Evolutionary conservation across 2,329 filamentous ascomycete species (phyloP), one percentile per base, ranked within the genome.

Genomic region (Fusarium foetens): DNA sequence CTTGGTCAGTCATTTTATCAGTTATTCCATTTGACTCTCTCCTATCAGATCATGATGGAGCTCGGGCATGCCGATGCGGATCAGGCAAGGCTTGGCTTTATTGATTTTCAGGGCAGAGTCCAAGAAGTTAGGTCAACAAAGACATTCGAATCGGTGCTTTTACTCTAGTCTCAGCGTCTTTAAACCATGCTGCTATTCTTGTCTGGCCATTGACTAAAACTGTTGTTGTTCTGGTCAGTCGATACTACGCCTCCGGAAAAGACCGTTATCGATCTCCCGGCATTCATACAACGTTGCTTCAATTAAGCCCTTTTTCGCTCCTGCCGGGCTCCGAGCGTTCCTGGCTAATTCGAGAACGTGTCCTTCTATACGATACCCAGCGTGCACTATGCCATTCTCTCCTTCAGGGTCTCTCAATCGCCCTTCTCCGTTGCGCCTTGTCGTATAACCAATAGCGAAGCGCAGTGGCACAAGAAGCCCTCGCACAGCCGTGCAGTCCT

Each of bases 11-110:
- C 39, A 35, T 58, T 46, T 54, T 43, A 52, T 48, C 48, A 66
- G 58, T 52, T 39, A n/a, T 53, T 55, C n/a, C 29, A 57, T 48
- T 42, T 27, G 48, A 45, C 16, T 17, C 23, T 45, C 35, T 39
- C 31, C 54, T 35, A 48, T 73, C 70, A 71, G 43, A 63, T 72
- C 66, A 72, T 72, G 35, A 58, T 61, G 45, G 16, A 41, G 27
- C 48, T 58, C 63, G 70, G 70, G 25, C 54, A 52, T 27, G 52
- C 70, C 70, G 70, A 61, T 60, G 49, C 68, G 52, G 52, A 58
- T 27, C 25, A 63, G 43, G 45, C 35, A 23, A 43, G 51, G 41
- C 66, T 64, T 73, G 70, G 70, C 70, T 38, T 58, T 46, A 66
- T 72, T 65, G 70, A 73, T 59, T 68, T 73, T 72, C 46, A 33